These are phyloP conservation scores for Rhodomyrtus psidioides DNA, from an alignment of 441 rosid species.

Conservation along the genomic window DNA sequence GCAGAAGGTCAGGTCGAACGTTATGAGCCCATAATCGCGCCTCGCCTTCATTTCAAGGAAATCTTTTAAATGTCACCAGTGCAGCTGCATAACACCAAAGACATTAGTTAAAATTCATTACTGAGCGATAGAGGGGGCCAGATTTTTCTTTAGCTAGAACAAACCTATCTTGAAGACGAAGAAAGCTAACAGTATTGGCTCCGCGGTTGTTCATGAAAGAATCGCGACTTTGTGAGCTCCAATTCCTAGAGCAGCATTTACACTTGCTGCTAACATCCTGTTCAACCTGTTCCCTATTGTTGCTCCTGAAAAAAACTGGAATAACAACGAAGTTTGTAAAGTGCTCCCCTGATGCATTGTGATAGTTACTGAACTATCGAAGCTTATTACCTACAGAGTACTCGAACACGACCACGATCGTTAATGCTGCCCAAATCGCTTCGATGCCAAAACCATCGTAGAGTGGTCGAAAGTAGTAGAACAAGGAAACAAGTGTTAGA, in stretches of 20 bases:
- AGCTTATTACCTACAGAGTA: conserved; percentile 16
- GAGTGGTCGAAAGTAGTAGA: conserved; percentile 8
- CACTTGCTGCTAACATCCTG: conserved; percentile 12
- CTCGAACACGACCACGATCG: conserved; percentile 9
- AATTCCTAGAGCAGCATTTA: conserved; percentile 13
- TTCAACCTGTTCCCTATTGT: conserved; percentile 11
- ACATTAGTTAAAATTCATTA: background rate
- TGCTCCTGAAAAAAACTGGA: background rate
- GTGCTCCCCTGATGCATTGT: background rate
- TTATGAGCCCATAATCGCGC: conserved; percentile 14
- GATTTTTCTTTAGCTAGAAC: background rate
- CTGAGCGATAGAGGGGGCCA: background rate
- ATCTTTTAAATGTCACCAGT: conserved; percentile 9
- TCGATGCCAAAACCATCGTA: conserved; percentile 5
- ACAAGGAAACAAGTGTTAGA: conserved; percentile 16
- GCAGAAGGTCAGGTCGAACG: conserved; percentile 21
- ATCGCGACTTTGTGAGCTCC: conserved; percentile 6
- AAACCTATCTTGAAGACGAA: conserved; percentile 13
- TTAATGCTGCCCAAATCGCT: conserved; percentile 19
- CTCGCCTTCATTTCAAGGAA: conserved; percentile 21
- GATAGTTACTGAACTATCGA: background rate
- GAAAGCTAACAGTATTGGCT: conserved; percentile 12
- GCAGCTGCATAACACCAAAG: background rate
- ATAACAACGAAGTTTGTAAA: background rate
- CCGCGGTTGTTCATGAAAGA: conserved; percentile 1